Evolutionary conservation across 257 asterid species (phyloP), one percentile per base, ranked within the genome.

Genomic region (Solanum bulbocastanum): DNA sequence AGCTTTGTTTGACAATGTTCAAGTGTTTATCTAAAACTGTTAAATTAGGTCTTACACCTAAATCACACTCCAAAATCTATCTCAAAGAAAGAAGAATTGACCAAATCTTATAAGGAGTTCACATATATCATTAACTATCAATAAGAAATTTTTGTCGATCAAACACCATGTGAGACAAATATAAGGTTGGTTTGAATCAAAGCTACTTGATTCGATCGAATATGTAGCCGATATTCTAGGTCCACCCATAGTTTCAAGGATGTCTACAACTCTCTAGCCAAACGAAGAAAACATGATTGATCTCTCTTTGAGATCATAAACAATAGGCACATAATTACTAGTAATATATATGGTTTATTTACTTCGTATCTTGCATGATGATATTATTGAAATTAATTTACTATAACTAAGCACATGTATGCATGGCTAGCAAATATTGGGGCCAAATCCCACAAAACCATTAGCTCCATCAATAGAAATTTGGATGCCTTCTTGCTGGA

Each of bases 401-500:
- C 30, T 49, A 89, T 42, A 46, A 83, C 44, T 66, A 66, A 9
- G n/a, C n/a, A n/a, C n/a, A 81, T 42, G 76, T 71, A 56, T 56
- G 25, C 69, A 56, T 56, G 11, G 71, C 83, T 86, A 96, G 91
- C 99, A 96, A 71, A 95, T 93, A 76, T 95, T 94, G 82, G 99
- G 99, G 83, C 99, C 99, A 90, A 96, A 95, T 39, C 99, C 99
- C 75, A 95, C 96, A 84, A 90, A 96, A 7, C 96, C 99, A 90
- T 88, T 93, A 36, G 97, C 90, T 23, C 93, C 96, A 89, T 96
- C 98, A 85, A 95, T 90, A 13, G 99, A 92, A 62, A 95, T 93
- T 89, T 96, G 98, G 58, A 96, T 96, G 74, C 99, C 99, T 89
- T 96, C 98, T 90, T 96, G 98, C 84, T 96, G 99, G 87, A 96